These are phyloP conservation scores for Posidonia oceanica DNA, from an alignment of 116 monocot genomes.

Conservation along the genomic window DNA sequence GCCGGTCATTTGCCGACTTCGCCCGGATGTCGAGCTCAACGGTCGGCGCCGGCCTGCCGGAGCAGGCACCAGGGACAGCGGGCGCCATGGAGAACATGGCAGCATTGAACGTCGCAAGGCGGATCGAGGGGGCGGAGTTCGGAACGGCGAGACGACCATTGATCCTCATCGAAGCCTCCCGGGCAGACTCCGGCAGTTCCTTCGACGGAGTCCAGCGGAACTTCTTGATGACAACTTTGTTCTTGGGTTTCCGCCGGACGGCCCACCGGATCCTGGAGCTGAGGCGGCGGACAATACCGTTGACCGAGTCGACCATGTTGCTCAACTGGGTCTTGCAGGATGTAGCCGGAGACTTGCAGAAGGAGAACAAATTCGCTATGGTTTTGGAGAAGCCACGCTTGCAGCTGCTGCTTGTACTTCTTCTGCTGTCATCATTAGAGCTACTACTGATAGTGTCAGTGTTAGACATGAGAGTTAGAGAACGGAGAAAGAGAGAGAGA, in stretches of 20 bases:
- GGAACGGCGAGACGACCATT: background rate
- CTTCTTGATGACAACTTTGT: background rate
- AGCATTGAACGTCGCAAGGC: slow-evolving; percentile 84
- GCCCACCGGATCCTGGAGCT: slow-evolving; percentile 12
- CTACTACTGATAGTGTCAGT: background rate
- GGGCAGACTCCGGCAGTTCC: background rate
- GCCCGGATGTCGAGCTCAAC: slow-evolving; percentile 25
- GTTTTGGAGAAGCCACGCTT: background rate
- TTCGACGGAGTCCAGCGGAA: background rate
- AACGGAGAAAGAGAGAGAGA: background rate
- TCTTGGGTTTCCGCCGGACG: background rate
- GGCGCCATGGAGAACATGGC: slow-evolving; percentile 95
- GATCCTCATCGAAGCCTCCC: too few species aligned
- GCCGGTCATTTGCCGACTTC: slow-evolving; percentile 34
- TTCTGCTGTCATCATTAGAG: background rate
- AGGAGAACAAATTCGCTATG: background rate
- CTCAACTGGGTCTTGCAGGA: background rate
- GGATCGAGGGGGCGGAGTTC: slow-evolving; percentile 13
- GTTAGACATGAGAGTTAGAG: background rate
- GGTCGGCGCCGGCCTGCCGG: background rate
- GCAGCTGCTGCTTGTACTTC: background rate
- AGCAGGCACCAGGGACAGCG: slow-evolving; percentile 15
- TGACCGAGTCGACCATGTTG: slow-evolving; percentile 8
- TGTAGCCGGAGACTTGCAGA: background rate
- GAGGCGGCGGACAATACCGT: slow-evolving; percentile 18